Conservation (phyloP, 2,329 filamentous ascomycete species). For the Domatiomyces catenatus region DNA sequence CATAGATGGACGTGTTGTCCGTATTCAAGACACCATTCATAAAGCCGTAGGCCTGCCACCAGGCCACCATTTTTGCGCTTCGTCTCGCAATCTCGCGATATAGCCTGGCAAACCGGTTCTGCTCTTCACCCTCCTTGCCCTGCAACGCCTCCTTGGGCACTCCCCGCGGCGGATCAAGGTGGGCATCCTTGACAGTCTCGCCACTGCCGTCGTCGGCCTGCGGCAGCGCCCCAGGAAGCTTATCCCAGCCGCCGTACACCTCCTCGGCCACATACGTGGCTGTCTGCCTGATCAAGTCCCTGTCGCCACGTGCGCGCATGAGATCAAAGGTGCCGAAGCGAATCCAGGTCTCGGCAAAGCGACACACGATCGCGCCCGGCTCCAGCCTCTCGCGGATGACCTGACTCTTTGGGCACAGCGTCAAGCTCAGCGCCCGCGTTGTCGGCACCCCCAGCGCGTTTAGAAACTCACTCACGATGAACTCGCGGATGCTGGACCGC, state of each 20-base stretch:
- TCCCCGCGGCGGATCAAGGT: conserved; percentile 33
- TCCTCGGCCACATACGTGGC: conserved; percentile 76
- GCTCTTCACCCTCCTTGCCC: conserved; percentile 50
- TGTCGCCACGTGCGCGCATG: conserved; percentile 65
- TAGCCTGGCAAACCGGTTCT: conserved; percentile 75
- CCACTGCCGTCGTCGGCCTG: conserved; percentile 18
- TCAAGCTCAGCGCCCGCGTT: conserved; percentile 73
- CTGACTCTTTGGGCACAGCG: conserved; percentile 53
- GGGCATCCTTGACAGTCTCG: conserved; percentile 20
- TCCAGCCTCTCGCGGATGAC: conserved; percentile 70
- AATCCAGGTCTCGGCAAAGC: conserved; percentile 85
- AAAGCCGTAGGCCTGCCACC: conserved; percentile 98
- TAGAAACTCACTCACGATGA: conserved; percentile 72
- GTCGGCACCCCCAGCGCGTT: conserved; percentile 73
- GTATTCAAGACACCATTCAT: conserved; percentile 98
- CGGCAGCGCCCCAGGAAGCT: conserved; percentile 47
- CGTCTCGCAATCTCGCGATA: conserved; percentile 76
- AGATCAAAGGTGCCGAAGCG: conserved; percentile 93
- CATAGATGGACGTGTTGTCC: conserved; percentile 85
- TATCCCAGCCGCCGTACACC: conserved; percentile 75
- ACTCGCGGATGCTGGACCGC: conserved; percentile 84
- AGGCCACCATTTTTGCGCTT: conserved; percentile 75
- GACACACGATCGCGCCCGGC: conserved; percentile 79
- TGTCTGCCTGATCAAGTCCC: conserved; percentile 55
- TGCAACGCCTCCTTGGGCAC: conserved; percentile 46